Evolutionary conservation across 1,284 basidiomycete species (phyloP).

Genomic region (Xerocomus minutiporus): DNA sequence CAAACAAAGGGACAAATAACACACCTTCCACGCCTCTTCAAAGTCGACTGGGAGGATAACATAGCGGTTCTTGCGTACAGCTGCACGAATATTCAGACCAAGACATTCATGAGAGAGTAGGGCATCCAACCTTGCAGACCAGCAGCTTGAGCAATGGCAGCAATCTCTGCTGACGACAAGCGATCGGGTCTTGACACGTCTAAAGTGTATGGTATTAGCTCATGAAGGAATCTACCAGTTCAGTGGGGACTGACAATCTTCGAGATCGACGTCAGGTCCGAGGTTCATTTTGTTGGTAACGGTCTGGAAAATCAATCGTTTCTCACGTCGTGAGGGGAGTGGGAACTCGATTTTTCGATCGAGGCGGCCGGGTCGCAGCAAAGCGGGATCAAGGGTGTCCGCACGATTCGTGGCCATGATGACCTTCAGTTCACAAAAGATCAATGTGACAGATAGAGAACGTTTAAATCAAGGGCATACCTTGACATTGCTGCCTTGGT

Average conservation of each 20-base stretch:
- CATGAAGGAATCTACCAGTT: neutral
- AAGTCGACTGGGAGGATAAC: constrained; percentile 96
- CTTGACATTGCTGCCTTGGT: constrained; percentile 99
- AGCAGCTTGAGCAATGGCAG: constrained; percentile 94
- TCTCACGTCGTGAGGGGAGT: constrained; percentile 89
- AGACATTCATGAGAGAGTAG: neutral
- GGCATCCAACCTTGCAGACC: constrained; percentile 80
- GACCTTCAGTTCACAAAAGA: constrained; percentile 50
- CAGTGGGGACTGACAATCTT: constrained; percentile 74
- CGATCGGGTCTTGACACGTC: constrained; percentile 97
- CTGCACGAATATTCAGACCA: constrained; percentile 38
- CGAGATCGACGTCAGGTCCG: constrained; percentile 95
- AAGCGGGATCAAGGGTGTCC: constrained; percentile 93
- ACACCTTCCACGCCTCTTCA: constrained; percentile 97
- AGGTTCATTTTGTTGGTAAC: constrained; percentile 98
- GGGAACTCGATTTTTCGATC: constrained; percentile 99
- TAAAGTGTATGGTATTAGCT: constrained; percentile 32
- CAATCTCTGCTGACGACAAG: constrained; percentile 93
- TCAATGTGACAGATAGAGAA: neutral
- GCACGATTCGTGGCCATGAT: constrained; percentile 99
- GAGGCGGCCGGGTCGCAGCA: constrained; percentile 94
- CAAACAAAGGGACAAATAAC: constrained; percentile 50
- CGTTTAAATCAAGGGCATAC: constrained; percentile 38
- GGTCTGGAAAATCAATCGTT: constrained; percentile 98
- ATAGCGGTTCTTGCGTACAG: constrained; percentile 97